Evolutionary conservation across 306 rosid genomes (phyloP).

Genomic region (Biancaea sappan): DNA sequence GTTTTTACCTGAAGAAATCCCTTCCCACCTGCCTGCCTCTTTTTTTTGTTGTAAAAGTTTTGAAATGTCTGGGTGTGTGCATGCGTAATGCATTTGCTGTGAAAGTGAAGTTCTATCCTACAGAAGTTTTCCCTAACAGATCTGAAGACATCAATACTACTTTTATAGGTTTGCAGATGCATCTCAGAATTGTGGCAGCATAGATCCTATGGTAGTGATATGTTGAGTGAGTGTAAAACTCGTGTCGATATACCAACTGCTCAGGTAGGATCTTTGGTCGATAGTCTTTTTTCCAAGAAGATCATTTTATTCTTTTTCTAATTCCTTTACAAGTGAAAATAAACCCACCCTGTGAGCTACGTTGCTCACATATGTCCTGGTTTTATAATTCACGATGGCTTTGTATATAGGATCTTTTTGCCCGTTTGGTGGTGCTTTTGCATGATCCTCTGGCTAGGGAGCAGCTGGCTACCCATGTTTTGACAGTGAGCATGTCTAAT

Average conservation of each 20-base stretch:
- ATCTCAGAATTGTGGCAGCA: conserved; percentile 90
- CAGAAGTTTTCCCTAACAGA: conserved; percentile 29
- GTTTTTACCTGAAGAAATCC: neutral
- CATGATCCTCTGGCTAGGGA: conserved; percentile 91
- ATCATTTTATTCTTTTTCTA: neutral
- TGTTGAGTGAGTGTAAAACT: conserved; percentile 79
- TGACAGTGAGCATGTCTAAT: conserved; percentile 62
- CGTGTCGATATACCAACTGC: conserved; percentile 82
- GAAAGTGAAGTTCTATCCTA: conserved; percentile 1
- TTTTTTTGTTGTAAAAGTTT: neutral
- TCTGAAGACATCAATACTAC: conserved; percentile 30
- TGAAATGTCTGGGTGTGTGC: conserved; percentile 3
- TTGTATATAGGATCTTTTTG: conserved; percentile 79
- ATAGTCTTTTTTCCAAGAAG: neutral
- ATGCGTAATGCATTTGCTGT: neutral
- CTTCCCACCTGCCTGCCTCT: neutral
- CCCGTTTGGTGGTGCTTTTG: conserved; percentile 91
- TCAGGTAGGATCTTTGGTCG: conserved; percentile 50
- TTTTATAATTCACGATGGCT: conserved; percentile 40
- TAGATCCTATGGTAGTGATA: conserved; percentile 58
- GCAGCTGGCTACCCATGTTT: conserved; percentile 83
- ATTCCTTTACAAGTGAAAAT: conserved; percentile 11
- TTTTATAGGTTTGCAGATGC: conserved; percentile 91
- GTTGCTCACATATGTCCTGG: conserved; percentile 25
- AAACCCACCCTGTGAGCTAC: conserved; percentile 17